phyloP scores from a whole-genome alignment of 805 yeast genomes.

The Candida corydali region DNA sequence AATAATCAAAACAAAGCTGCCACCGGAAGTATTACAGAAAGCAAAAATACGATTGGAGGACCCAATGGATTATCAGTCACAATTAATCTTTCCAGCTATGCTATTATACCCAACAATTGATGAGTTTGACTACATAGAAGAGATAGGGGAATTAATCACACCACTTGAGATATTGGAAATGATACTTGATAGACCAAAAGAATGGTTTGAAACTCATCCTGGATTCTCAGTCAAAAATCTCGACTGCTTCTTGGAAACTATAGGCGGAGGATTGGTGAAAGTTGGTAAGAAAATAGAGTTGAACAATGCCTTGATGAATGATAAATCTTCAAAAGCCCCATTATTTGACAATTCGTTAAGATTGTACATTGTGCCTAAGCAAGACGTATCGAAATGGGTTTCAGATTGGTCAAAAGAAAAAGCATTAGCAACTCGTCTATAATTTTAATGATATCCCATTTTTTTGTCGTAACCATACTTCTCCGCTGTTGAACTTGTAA shows the following conservation, averaged over 20 bases:
- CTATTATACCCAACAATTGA: conserved; percentile 77
- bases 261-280: conserved; percentile 78
- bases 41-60: conserved; percentile 59
- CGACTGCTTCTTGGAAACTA: conserved; percentile 79
- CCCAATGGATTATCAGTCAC: conserved; percentile 65
- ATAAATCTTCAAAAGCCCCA: conserved; percentile 59
- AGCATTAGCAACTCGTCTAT: conserved; percentile 45
- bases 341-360: conserved; percentile 70
- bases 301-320: conserved; percentile 58
- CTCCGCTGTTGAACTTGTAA: neutral
- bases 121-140: conserved; percentile 79
- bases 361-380: conserved; percentile 75
- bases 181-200: conserved; percentile 59
- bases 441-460: conserved; percentile 34
- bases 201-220: conserved; percentile 61
- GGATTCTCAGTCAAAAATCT: conserved; percentile 57
- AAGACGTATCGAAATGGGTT: conserved; percentile 62
- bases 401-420: conserved; percentile 57
- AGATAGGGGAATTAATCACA: conserved; percentile 67
- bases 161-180: conserved; percentile 58
- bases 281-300: conserved; percentile 74
- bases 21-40: conserved; percentile 52
- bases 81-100: conserved; percentile 76
- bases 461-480: conserved; percentile 41
- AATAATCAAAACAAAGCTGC: conserved; percentile 45